These are phyloP conservation scores for Tephrocybe rancida DNA, from an alignment of 768 basidiomycete genomes.

Conservation along the genomic window DNA sequence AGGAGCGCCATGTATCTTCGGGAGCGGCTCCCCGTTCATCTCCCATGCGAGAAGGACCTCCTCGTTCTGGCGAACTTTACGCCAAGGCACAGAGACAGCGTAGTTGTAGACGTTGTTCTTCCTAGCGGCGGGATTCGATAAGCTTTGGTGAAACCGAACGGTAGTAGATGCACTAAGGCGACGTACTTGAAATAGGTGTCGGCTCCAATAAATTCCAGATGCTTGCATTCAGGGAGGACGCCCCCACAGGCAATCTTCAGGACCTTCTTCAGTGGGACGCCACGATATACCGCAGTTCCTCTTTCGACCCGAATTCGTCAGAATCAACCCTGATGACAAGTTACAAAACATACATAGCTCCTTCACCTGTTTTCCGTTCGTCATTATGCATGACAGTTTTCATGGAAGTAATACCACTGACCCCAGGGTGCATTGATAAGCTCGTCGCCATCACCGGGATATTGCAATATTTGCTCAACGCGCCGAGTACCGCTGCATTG, in stretches of 20 bases:
- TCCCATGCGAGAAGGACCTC: slow-evolving; percentile 58
- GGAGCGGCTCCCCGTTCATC: slow-evolving; percentile 50
- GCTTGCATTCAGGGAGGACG: slow-evolving; percentile 45
- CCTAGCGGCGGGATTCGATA: slow-evolving; percentile 15
- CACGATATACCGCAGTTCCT: slow-evolving; percentile 54
- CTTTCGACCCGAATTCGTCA: slow-evolving; percentile 21
- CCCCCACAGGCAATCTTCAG: slow-evolving; percentile 56
- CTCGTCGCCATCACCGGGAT: slow-evolving; percentile 58
- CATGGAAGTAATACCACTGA: slow-evolving; percentile 8
- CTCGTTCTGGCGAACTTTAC: slow-evolving; percentile 47
- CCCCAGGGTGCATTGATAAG: slow-evolving; percentile 55
- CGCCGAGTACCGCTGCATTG: slow-evolving; percentile 58
- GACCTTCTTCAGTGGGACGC: slow-evolving; percentile 55
- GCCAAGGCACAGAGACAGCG: slow-evolving; percentile 51
- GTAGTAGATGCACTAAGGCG: neutral
- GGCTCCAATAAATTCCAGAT: slow-evolving; percentile 58
- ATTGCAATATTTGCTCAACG: slow-evolving; percentile 51
- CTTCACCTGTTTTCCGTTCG: slow-evolving; percentile 33
- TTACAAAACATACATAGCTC: slow-evolving; percentile 42
- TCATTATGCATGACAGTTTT: neutral
- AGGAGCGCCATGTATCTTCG: slow-evolving; percentile 53
- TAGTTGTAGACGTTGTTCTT: slow-evolving; percentile 37
- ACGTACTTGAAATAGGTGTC: slow-evolving; percentile 59
- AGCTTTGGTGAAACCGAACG: no score
- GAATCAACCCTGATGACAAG: neutral